Conservation (phyloP, 1,284 basidiomycete species). For the Boletus mariae region DNA sequence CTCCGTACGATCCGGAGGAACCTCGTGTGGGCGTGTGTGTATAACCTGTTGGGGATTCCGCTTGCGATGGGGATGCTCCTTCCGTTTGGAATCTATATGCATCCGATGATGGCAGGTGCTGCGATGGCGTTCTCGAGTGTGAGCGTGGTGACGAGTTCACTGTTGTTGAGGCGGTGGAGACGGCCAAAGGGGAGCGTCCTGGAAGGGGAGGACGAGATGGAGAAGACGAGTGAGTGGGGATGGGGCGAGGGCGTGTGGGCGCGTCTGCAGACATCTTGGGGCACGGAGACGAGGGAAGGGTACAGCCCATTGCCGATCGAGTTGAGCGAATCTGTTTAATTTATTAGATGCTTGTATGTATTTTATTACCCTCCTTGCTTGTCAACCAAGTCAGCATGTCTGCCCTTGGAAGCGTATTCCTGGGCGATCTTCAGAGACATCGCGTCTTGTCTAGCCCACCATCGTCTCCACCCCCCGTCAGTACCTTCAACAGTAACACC, state of each 20-base stretch:
- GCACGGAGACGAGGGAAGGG: conserved; percentile 38
- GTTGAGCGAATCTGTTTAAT: conserved; percentile 44
- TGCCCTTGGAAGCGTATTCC: conserved; percentile 68
- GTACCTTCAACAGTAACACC: neutral
- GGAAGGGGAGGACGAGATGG: conserved; percentile 47
- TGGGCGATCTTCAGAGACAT: conserved; percentile 65
- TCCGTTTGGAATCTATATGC: conserved; percentile 89
- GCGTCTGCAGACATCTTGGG: neutral
- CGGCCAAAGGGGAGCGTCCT: conserved; percentile 69
- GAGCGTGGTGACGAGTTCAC: conserved; percentile 88
- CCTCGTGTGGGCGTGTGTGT: conserved; percentile 89
- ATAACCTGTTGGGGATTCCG: conserved; percentile 95
- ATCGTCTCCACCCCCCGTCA: conserved; percentile 51
- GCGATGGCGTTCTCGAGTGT: conserved; percentile 99
- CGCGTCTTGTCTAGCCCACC: conserved; percentile 61
- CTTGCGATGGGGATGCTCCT: conserved; percentile 97
- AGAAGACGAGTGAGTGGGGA: conserved; percentile 9
- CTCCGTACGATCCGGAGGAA: conserved; percentile 89
- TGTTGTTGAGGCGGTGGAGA: conserved; percentile 85
- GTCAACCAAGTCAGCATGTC: conserved; percentile 34
- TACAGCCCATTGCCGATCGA: conserved; percentile 73
- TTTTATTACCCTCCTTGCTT: neutral
- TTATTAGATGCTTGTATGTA: neutral
- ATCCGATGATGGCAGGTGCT: conserved; percentile 96
- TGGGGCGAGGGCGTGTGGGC: conserved; percentile 3